Conservation (phyloP, 2,329 filamentous ascomycete species). For the Penicillium paneum region DNA sequence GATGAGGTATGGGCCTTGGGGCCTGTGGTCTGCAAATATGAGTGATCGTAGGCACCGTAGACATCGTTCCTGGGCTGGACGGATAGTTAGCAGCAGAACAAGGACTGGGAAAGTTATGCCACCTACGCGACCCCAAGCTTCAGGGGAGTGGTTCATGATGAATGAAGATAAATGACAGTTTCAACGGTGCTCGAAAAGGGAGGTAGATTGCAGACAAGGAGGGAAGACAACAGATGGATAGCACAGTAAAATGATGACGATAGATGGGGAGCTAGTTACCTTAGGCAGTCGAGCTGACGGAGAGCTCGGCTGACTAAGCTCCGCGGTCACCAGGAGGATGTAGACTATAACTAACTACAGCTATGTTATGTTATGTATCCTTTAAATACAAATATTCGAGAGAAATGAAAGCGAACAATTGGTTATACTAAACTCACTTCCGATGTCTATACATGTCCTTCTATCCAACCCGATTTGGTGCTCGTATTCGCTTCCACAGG, state of each 20-base stretch:
- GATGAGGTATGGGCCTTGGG: constrained; percentile 86
- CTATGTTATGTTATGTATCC: not conserved
- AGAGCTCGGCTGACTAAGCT: constrained; percentile 29
- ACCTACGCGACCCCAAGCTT: constrained; percentile 62
- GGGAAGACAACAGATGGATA: constrained; percentile 8
- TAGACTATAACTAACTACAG: not conserved
- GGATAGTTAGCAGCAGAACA: constrained; percentile 35
- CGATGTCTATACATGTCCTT: not conserved
- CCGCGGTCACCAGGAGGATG: not conserved
- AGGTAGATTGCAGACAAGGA: not conserved
- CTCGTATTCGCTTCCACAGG: constrained; percentile 1
- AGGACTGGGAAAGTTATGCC: constrained; percentile 12
- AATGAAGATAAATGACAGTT: not conserved
- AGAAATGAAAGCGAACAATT: not conserved
- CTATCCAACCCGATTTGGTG: not conserved
- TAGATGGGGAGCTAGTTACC: constrained; percentile 13
- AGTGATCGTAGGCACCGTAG: constrained; percentile 88
- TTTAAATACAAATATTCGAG: not conserved
- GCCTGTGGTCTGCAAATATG: constrained; percentile 68
- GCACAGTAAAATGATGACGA: constrained; percentile 20
- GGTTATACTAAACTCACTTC: not conserved
- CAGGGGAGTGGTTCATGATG: constrained; percentile 63
- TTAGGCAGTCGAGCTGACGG: constrained; percentile 40
- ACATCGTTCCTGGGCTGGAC: constrained; percentile 89
- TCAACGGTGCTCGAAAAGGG: not conserved